These are phyloP conservation scores for Delonix regia DNA, from an alignment of 306 rosid genomes.

Conservation along the genomic window DNA sequence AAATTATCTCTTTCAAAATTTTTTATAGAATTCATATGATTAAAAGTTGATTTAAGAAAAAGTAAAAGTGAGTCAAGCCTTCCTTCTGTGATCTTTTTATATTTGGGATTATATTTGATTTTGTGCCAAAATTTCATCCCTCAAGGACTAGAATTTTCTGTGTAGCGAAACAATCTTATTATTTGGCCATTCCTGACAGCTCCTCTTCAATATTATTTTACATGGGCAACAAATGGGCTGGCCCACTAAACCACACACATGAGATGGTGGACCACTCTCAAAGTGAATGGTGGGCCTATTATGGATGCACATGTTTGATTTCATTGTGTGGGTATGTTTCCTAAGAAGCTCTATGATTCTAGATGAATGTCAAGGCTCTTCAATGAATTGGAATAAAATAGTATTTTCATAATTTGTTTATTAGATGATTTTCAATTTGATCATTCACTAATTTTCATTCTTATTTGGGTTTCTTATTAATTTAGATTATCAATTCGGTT, in stretches of 20 bases:
- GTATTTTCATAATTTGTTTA: no score
- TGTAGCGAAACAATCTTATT: background rate
- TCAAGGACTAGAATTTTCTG: slow-evolving; percentile 9
- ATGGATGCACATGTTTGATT: slow-evolving; percentile 54
- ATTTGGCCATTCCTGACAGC: slow-evolving; percentile 56
- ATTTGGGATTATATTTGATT: background rate
- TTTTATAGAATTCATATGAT: no score
- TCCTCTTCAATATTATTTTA: slow-evolving; percentile 28
- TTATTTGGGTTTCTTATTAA: no score
- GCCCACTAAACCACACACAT: slow-evolving; percentile 45
- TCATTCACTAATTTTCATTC: no score
- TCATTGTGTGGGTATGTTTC: slow-evolving; percentile 48
- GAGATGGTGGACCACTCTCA: slow-evolving; percentile 65
- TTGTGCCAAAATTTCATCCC: background rate
- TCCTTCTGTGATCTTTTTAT: background rate
- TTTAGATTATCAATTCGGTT: no score
- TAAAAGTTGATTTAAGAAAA: no score
- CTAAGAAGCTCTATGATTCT: slow-evolving; percentile 28
- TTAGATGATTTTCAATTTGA: no score
- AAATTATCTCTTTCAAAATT: no score
- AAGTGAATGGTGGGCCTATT: slow-evolving; percentile 54
- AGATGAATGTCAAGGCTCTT: background rate
- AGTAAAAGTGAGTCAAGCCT: background rate
- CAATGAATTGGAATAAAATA: no score
- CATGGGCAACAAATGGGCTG: slow-evolving; percentile 41